These are phyloP conservation scores for Oldenlandia corymbosa DNA, from an alignment of 257 asterid species.

Conservation along the genomic window DNA sequence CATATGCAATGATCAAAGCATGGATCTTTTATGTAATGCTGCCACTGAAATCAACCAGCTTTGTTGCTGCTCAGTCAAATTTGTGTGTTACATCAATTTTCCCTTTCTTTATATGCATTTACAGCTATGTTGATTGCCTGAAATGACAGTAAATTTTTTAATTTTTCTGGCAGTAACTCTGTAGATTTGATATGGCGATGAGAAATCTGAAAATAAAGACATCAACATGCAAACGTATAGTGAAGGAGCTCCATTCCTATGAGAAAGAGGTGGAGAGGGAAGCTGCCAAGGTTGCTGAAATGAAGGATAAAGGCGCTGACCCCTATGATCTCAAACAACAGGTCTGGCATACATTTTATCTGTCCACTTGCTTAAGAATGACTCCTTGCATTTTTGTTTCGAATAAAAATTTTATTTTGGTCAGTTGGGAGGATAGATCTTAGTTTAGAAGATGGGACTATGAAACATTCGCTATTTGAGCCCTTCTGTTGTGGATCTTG, in stretches of 20 bases:
- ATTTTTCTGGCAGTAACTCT: not conserved
- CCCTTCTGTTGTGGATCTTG: no score
- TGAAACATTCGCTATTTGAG: no score
- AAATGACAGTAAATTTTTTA: not conserved
- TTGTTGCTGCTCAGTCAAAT: not conserved
- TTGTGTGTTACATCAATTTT: not conserved
- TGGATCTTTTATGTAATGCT: not conserved
- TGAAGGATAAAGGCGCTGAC: conserved; percentile 80
- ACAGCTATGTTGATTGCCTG: no score
- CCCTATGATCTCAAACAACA: conserved; percentile 86
- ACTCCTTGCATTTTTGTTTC: no score
- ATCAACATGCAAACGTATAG: conserved; percentile 72
- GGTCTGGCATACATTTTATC: conserved; percentile 31
- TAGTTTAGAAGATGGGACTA: no score
- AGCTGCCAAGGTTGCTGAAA: conserved; percentile 75
- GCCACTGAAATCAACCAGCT: not conserved
- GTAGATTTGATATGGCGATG: conserved; percentile 33
- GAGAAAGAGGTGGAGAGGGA: conserved; percentile 84
- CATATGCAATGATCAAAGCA: no score
- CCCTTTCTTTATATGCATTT: not conserved
- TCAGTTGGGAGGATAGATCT: no score
- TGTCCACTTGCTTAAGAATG: no score
- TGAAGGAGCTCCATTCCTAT: conserved; percentile 77
- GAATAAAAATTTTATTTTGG: no score
- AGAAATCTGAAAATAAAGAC: conserved; percentile 83